Conservation (phyloP, 2,329 filamentous ascomycete genomes). For the Verticillium isaacii region DNA sequence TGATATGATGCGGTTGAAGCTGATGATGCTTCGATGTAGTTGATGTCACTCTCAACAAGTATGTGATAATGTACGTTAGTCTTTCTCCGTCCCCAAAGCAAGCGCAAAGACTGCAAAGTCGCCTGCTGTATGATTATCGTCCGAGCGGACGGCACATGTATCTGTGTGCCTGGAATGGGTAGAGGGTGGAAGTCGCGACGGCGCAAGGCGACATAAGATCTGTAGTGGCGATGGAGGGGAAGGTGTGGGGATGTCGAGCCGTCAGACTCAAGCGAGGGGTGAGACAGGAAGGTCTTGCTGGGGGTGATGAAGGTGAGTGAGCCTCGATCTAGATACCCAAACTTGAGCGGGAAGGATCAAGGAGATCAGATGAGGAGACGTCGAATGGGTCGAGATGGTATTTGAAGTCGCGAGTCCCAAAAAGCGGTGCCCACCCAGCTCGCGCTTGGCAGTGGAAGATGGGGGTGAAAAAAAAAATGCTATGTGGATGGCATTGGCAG, state of each 20-base stretch:
- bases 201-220: not conserved
- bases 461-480: conserved; percentile 3
- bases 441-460: not conserved
- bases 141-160: conserved; percentile 2
- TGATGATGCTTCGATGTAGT: not conserved
- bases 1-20: not conserved
- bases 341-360: not conserved
- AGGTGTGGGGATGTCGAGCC: not conserved
- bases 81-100: conserved; percentile 5
- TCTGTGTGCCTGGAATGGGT: conserved; percentile 2
- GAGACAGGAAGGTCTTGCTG: not conserved
- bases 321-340: not conserved
- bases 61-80: not conserved
- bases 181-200: not conserved
- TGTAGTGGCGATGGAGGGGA: not conserved
- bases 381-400: not conserved
- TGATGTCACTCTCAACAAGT: not conserved
- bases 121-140: conserved; percentile 5
- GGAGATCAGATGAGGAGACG: not conserved
- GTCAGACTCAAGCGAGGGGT: not conserved
- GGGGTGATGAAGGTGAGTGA: not conserved
- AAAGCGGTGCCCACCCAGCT: not conserved
- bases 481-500: not conserved
- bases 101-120: conserved; percentile 7
- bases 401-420: not conserved